Conservation (phyloP, 73 alveolate species). For the Stentor roeselii region DNA sequence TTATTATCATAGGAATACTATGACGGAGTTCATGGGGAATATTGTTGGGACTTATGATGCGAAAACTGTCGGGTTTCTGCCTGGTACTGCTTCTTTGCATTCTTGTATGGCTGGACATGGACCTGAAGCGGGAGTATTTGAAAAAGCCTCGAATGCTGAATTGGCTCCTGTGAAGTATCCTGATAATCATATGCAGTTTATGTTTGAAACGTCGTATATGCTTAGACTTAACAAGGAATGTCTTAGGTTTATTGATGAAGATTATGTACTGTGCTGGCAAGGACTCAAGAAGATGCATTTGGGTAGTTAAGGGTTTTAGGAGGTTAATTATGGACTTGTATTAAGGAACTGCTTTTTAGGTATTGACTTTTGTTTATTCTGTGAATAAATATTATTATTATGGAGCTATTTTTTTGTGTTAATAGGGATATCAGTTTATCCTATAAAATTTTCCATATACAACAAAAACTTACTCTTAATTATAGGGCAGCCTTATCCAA, state of each 20-base stretch:
- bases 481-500: too few relatives aligned
- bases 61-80: constrained; percentile 78
- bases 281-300: constrained; percentile 38
- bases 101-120: constrained; percentile 82
- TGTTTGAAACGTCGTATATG: constrained; percentile 78
- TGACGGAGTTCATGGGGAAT: constrained; percentile 92
- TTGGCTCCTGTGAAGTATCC: constrained; percentile 61
- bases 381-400: too few relatives aligned
- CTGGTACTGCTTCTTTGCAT: constrained; percentile 84
- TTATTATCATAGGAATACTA: constrained; percentile 80
- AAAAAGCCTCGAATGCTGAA: constrained; percentile 64
- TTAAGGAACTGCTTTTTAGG: too few relatives aligned
- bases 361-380: too few relatives aligned
- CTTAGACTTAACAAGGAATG: constrained; percentile 54
- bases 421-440: too few relatives aligned
- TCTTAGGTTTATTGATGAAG: constrained; percentile 61
- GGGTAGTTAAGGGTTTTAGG: not conserved
- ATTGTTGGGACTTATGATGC: constrained; percentile 86
- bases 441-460: too few relatives aligned
- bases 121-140: constrained; percentile 77
- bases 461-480: too few relatives aligned
- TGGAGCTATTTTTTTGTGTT: too few relatives aligned
- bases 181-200: constrained; percentile 65
- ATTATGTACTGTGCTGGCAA: constrained; percentile 80
- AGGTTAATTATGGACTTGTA: too few relatives aligned